These are phyloP conservation scores for Chytridium lagenaria DNA, from an alignment of 371 early-diverging fungal genomes.

Conservation along the genomic window DNA sequence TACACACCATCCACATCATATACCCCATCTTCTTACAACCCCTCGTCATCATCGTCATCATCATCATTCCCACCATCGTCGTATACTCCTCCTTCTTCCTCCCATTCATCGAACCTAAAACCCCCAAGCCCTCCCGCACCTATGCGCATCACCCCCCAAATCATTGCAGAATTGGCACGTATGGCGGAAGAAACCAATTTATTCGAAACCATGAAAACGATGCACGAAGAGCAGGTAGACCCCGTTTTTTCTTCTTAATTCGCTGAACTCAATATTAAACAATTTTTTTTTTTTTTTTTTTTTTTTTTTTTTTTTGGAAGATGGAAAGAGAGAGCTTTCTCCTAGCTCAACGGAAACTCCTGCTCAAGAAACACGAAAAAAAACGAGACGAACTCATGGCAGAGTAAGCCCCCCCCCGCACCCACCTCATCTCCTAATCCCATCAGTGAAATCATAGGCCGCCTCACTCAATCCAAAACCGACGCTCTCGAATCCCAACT, in stretches of 20 bases:
- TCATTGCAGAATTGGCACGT: slow-evolving; percentile 1
- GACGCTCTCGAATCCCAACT: neutral
- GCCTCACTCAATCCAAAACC: neutral
- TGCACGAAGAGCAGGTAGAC: neutral
- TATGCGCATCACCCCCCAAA: neutral
- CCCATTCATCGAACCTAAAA: neutral
- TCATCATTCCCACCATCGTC: neutral
- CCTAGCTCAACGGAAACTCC: slow-evolving; percentile 13
- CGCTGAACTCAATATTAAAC: neutral
- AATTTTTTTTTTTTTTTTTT: neutral
- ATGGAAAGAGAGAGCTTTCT: neutral
- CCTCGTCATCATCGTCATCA: too few species aligned
- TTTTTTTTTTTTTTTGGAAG: slow-evolving; percentile 8
- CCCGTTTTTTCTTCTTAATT: neutral
- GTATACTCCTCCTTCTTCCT: neutral
- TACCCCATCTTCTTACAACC: too few species aligned
- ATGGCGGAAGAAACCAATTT: slow-evolving; percentile 15
- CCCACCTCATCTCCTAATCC: neutral
- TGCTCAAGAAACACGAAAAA: slow-evolving; percentile 20
- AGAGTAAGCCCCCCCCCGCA: neutral
- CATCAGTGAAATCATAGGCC: slow-evolving; percentile 28
- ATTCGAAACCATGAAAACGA: neutral
- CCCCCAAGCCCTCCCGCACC: neutral
- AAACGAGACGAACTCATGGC: slow-evolving; percentile 18
- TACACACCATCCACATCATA: neutral